Conservation (phyloP, 257 asterid species). For the Solanum bulbocastanum region DNA sequence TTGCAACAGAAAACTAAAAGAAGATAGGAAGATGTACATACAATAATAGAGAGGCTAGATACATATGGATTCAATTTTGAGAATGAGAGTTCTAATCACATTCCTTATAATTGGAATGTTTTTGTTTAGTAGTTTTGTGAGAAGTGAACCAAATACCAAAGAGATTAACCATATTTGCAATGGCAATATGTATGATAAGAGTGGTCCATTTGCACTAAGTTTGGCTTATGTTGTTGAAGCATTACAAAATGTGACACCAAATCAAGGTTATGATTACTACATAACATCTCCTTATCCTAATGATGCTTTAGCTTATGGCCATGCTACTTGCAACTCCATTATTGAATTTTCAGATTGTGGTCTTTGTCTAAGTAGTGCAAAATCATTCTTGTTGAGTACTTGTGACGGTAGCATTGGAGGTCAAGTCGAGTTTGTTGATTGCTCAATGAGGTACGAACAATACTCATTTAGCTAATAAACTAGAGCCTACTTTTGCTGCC, state of each 20-base stretch:
- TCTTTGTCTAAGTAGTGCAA: not conserved
- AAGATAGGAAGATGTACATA: not conserved
- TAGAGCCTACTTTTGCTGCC: not conserved
- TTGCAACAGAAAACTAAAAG: not conserved
- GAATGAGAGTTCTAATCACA: not conserved
- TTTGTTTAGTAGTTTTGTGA: not conserved
- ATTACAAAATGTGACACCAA: constrained; percentile 1
- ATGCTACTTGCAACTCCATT: not conserved
- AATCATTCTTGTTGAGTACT: not conserved
- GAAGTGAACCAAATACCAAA: not conserved
- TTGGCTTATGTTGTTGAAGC: not conserved
- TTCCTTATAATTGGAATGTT: not conserved
- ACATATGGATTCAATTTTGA: not conserved
- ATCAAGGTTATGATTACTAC: not conserved
- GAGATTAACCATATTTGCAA: not conserved
- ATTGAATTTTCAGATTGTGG: not conserved
- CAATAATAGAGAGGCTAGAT: not conserved
- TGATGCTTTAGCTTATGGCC: not conserved
- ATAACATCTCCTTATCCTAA: not conserved
- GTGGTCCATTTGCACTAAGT: not conserved
- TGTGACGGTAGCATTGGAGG: not conserved
- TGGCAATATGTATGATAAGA: not conserved
- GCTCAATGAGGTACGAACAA: not conserved
- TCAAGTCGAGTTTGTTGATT: not conserved
- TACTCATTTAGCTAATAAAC: not conserved